Evolutionary conservation across 139 green algal species (phyloP), one percentile per base, ranked within the genome.

Genomic region (Micractinium sp.): DNA sequence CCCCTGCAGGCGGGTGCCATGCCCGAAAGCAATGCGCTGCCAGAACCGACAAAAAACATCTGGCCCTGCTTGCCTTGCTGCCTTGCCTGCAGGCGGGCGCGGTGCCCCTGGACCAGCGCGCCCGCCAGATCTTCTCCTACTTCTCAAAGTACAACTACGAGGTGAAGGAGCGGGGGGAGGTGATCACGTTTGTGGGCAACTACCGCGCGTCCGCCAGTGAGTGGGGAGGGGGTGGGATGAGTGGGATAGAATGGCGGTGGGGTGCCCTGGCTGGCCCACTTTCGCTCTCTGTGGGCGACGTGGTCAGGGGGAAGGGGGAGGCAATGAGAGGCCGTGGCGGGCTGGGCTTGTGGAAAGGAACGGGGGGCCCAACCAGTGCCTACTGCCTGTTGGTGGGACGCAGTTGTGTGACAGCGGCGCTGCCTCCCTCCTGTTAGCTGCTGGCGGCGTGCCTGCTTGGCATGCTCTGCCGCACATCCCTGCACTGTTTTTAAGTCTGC

Each of bases 121-220:
- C 96, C 0, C 85, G 91, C 4, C 85, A 95, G 76, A 95, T 98
- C 39, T 96, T 97, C 75, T 47, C 78, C 0, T 97, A 98, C 93
- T 97, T 98, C 91, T 95, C 95, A 61, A 87, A 66, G 66, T 97
- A 97, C 91, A 98, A 98, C 90, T 97, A 97, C 88, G 85, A 94
- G 56, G 92, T 98, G 4, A 97, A 96, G 89, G 93, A 94, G 33
- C 96, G 93, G 12, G 96, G 96, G 0, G 96, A 98, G 56, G 96
- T 98, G 33, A 98, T 99, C 86, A 96, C 88, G 0, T 99, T 99
- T 90, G 94, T 92, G 74, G 97, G 96, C 18, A 92, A 94, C 19
- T 98, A 98, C 89, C 82, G 88, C 15, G 94, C 97, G 25, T 95
- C 95, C 91, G 90, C 92, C 2, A 89, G 89, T 91, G 78, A 90